These are phyloP conservation scores for Ustulina deusta DNA, from an alignment of 2,329 filamentous ascomycete species.

Conservation along the genomic window DNA sequence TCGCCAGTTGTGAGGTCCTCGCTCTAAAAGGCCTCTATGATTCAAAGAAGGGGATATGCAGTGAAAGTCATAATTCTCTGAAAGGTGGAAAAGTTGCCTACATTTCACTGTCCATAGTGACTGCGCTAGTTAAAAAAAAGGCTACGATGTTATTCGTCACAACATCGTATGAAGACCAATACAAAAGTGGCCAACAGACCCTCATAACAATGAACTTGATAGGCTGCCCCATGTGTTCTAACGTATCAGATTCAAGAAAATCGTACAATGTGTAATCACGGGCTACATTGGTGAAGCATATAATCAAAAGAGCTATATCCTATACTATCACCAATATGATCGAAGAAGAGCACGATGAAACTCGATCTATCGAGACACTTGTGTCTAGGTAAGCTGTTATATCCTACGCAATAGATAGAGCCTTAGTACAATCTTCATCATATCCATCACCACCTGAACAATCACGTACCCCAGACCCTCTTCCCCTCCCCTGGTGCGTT, in stretches of 20 bases:
- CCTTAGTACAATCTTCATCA: neutral
- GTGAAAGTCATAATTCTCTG: neutral
- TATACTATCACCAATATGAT: neutral
- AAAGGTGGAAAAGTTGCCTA: neutral
- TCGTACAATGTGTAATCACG: neutral
- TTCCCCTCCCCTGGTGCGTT: neutral
- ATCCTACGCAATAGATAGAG: neutral
- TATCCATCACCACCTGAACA: neutral
- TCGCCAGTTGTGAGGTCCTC: neutral
- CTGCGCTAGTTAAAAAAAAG: neutral
- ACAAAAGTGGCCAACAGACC: neutral
- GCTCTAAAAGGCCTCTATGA: neutral
- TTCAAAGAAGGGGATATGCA: conserved; percentile 5
- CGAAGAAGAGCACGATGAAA: neutral
- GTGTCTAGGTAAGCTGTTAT: neutral
- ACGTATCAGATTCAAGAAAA: neutral
- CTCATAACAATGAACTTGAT: neutral
- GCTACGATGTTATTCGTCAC: neutral
- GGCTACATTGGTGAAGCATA: neutral
- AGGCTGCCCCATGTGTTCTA: neutral
- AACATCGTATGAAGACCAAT: neutral
- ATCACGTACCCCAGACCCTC: neutral
- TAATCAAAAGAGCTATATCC: neutral
- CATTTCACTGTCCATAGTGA: neutral
- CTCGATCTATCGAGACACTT: neutral